Evolutionary conservation across 345 rosid species (phyloP).

Genomic region (Rhodamnia argentea): DNA sequence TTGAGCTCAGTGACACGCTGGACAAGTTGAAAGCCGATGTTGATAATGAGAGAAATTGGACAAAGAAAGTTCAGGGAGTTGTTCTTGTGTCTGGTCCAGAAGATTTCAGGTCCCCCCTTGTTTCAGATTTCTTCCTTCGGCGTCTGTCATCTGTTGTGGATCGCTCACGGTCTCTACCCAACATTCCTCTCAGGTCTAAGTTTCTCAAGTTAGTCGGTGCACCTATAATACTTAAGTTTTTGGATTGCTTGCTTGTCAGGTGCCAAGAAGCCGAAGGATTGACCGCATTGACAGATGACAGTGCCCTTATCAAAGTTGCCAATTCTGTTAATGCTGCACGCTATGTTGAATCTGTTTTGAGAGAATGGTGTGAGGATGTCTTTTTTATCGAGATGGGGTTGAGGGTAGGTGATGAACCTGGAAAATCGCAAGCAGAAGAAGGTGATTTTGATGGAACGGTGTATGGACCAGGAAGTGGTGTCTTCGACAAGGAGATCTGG

Average conservation of each 20-base stretch:
- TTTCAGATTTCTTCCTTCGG: constrained; percentile 45
- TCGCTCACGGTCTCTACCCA: constrained; percentile 61
- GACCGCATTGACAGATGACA: constrained; percentile 77
- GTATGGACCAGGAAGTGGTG: constrained; percentile 15
- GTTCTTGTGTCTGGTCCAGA: constrained; percentile 42
- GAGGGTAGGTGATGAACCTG: constrained; percentile 26
- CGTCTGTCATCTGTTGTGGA: constrained; percentile 52
- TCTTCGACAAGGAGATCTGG: constrained; percentile 47
- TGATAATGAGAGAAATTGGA: constrained; percentile 68
- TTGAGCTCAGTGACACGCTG: constrained; percentile 58
- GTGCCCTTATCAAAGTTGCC: constrained; percentile 70
- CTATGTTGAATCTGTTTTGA: constrained; percentile 56
- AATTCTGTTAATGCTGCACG: constrained; percentile 59
- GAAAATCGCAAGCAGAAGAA: constrained; percentile 10
- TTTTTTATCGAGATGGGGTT: constrained; percentile 73
- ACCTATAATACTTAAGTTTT: constrained; percentile 45
- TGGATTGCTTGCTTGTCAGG: constrained; percentile 57
- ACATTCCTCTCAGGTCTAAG: constrained; percentile 46
- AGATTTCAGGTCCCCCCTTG: constrained; percentile 54
- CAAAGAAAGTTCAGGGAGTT: constrained; percentile 49
- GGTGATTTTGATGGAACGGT: constrained; percentile 10
- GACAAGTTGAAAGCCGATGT: constrained; percentile 49
- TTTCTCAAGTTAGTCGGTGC: constrained; percentile 62
- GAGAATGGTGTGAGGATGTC: constrained; percentile 82
- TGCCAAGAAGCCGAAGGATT: constrained; percentile 97